A percentile compares a stretch with the other conserved stretches of the same genome.
Conservation (phyloP, 441 rosid species). For the Eutrema salsugineum region DNA sequence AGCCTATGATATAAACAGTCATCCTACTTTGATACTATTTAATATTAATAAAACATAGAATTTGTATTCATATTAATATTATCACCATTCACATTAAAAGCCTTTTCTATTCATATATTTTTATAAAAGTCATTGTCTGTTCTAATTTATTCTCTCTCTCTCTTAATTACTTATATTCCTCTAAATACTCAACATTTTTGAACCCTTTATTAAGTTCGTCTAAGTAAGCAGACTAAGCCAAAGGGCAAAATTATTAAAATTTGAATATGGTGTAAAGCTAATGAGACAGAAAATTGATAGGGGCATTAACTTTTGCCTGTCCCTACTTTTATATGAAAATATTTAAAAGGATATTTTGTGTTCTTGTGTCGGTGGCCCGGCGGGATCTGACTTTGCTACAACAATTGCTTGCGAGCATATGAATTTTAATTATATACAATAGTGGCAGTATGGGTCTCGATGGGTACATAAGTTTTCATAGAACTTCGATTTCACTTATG, state of each 20-base stretch:
- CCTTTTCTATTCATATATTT: background rate
- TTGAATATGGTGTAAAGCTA: background rate
- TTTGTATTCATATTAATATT: too few species aligned
- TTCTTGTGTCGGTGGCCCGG: conserved; percentile 28
- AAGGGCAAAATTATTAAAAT: background rate
- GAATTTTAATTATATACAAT: background rate
- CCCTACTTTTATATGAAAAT: background rate
- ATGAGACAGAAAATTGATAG: conserved; percentile 8
- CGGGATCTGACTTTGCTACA: conserved; percentile 4
- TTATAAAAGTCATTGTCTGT: background rate
- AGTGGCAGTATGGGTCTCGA: background rate
- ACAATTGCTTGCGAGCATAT: background rate
- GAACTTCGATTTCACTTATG: background rate
- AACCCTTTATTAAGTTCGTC: background rate
- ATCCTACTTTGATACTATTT: too few species aligned
- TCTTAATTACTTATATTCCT: background rate
- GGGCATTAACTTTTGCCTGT: conserved; percentile 11
- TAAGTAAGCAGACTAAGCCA: background rate
- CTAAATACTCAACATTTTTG: background rate
- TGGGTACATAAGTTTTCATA: background rate
- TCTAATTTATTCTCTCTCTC: background rate
- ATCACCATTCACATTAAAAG: background rate
- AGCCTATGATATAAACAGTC: background rate
- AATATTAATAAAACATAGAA: too few species aligned
- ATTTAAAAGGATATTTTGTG: background rate